Percentiles rank a stretch among this genome's conserved stretches.
These are phyloP conservation scores for Triticum timopheevii DNA, from an alignment of 176 grass and related monocot species.

Conservation along the genomic window DNA sequence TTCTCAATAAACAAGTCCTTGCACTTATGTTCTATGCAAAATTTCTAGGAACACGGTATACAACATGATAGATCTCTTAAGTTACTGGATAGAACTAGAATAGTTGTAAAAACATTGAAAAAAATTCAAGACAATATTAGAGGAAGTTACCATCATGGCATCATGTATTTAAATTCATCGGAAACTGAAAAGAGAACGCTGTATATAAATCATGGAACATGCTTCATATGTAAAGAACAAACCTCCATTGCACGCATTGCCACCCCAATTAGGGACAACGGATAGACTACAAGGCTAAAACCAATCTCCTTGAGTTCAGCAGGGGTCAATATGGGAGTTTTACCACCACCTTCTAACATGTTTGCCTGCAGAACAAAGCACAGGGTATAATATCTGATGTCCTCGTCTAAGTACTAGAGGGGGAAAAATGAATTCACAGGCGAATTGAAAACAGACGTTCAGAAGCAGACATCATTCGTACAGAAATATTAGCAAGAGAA, in stretches of 20 bases:
- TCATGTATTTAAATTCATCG: not conserved
- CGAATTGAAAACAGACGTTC: not conserved
- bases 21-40: not conserved
- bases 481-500: constrained; percentile 3
- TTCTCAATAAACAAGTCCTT: not conserved
- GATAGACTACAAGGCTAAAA: constrained; percentile 78
- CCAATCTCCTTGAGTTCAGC: constrained; percentile 78
- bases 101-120: not conserved
- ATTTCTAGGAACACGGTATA: not conserved
- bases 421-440: not conserved
- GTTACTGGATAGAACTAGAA: not conserved
- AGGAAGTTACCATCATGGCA: not conserved
- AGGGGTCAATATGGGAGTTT: constrained; percentile 86
- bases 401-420: not conserved
- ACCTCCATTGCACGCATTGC: constrained; percentile 97
- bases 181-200: not conserved
- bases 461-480: not conserved
- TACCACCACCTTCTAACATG: constrained; percentile 98
- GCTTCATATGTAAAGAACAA: constrained; percentile 25
- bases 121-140: not conserved
- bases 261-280: constrained; percentile 89
- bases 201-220: not conserved
- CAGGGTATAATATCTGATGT: constrained; percentile 4
- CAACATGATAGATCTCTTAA: not conserved
- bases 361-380: constrained; percentile 63